Evolutionary conservation across 345 rosid genomes (phyloP).

Genomic region (Citrus mangshanensis): DNA sequence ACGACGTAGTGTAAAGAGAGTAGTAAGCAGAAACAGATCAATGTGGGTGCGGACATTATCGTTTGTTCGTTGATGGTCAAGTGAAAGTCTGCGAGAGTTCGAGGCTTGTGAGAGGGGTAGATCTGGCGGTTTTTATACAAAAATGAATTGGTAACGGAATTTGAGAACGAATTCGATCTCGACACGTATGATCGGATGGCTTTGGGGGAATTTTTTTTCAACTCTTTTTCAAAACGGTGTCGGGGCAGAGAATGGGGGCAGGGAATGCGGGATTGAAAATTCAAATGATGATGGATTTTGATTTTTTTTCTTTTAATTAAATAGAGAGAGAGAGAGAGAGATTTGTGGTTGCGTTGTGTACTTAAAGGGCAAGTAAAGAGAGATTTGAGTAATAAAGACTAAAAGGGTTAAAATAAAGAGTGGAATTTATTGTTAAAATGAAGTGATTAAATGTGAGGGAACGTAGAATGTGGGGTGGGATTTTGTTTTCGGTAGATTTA

Average conservation of each 20-base stretch:
- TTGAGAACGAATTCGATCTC: background rate
- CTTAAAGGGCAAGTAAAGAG: background rate
- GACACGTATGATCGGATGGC: background rate
- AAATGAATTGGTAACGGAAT: background rate
- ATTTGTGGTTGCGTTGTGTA: background rate
- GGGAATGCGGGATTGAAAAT: background rate
- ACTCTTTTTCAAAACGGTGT: background rate
- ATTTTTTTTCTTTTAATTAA: background rate
- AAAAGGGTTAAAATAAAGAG: background rate
- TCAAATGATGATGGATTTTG: background rate
- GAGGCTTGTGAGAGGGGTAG: background rate
- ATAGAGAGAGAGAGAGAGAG: background rate
- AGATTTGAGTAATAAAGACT: background rate
- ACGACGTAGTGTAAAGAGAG: background rate
- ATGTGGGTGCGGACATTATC: background rate
- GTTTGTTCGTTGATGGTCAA: background rate
- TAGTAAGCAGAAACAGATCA: background rate
- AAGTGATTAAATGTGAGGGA: background rate
- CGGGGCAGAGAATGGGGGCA: background rate
- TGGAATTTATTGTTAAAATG: too few relatives aligned
- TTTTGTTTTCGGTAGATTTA: background rate
- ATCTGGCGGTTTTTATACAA: conserved; percentile 16
- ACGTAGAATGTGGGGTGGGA: background rate
- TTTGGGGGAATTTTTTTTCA: rapidly evolving
- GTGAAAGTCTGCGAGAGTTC: background rate